These are phyloP conservation scores for Hanseniaspora jakobsenii DNA, from an alignment of 805 yeast genomes.

Conservation along the genomic window DNA sequence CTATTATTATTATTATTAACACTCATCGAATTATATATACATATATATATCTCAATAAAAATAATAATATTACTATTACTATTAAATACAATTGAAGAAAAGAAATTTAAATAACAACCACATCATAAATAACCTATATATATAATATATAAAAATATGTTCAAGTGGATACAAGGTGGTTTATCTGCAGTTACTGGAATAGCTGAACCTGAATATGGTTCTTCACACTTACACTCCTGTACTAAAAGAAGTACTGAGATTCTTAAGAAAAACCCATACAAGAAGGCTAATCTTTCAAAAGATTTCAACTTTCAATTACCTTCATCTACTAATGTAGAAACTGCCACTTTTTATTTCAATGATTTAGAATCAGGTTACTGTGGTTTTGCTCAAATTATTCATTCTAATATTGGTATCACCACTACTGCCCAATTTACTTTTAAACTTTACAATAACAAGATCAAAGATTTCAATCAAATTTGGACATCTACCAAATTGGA, in stretches of 20 bases:
- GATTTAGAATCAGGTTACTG: constrained; percentile 48
- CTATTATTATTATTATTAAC: too few relatives aligned
- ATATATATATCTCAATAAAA: too few relatives aligned
- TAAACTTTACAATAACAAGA: constrained; percentile 44
- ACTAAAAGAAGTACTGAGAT: constrained; percentile 39
- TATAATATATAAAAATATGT: constrained; percentile 32
- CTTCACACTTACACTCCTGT: constrained; percentile 81
- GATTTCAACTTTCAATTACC: constrained; percentile 74
- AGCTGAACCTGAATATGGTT: constrained; percentile 94
- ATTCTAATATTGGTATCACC: constrained; percentile 79
- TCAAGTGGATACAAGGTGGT: constrained; percentile 75
- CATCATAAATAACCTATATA: neutral
- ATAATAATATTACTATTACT: too few relatives aligned
- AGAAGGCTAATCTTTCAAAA: constrained; percentile 47
- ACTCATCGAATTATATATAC: too few relatives aligned
- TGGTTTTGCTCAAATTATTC: constrained; percentile 91
- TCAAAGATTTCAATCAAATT: constrained; percentile 32
- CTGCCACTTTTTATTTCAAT: constrained; percentile 80
- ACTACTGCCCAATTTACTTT: constrained; percentile 91
- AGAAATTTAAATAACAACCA: neutral
- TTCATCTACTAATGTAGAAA: constrained; percentile 79
- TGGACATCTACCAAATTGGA: constrained; percentile 92
- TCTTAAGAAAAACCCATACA: constrained; percentile 33
- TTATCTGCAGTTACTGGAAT: constrained; percentile 92
- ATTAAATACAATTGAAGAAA: neutral